Percentiles rank a stretch among this genome's conserved stretches.
Conservation (phyloP, 2,329 filamentous ascomycete genomes). For the Anthostomella pinea region DNA sequence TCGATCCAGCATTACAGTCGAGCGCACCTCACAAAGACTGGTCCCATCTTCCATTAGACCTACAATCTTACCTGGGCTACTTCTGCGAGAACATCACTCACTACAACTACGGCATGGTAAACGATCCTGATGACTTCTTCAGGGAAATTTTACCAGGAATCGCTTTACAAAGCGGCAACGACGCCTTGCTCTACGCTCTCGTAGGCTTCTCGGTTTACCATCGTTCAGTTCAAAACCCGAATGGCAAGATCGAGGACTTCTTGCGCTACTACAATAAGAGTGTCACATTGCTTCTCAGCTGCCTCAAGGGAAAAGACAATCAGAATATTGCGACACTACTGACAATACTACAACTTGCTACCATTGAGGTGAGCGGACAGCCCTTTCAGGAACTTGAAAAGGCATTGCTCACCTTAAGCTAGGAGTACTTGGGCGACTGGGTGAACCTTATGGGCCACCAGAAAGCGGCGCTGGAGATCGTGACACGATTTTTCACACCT, state of each 20-base stretch:
- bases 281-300: slow-evolving; percentile 70
- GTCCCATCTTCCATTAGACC: slow-evolving; percentile 62
- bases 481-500: slow-evolving; percentile 75
- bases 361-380: slow-evolving; percentile 71
- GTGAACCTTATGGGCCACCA: slow-evolving; percentile 90
- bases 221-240: slow-evolving; percentile 65
- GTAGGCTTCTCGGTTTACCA: slow-evolving; percentile 90
- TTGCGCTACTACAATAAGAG: slow-evolving; percentile 88
- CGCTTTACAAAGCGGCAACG: slow-evolving; percentile 63
- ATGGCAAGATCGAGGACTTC: slow-evolving; percentile 76
- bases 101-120: slow-evolving; percentile 78
- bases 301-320: slow-evolving; percentile 67
- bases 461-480: slow-evolving; percentile 79
- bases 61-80: slow-evolving; percentile 77
- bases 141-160: slow-evolving; percentile 66
- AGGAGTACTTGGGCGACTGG: slow-evolving; percentile 97
- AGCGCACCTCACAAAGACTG: slow-evolving; percentile 42
- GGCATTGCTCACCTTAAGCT: slow-evolving; percentile 15
- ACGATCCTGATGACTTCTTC: slow-evolving; percentile 71
- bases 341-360: slow-evolving; percentile 87
- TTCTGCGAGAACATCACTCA: slow-evolving; percentile 74
- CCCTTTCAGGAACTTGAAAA: slow-evolving; percentile 4
- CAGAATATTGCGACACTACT: slow-evolving; percentile 73
- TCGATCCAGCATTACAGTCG: slow-evolving; percentile 28
- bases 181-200: slow-evolving; percentile 80